Evolutionary conservation across 2,329 filamentous ascomycete species (phyloP).

Genomic region (Pseudocercospora pini-densiflorae): DNA sequence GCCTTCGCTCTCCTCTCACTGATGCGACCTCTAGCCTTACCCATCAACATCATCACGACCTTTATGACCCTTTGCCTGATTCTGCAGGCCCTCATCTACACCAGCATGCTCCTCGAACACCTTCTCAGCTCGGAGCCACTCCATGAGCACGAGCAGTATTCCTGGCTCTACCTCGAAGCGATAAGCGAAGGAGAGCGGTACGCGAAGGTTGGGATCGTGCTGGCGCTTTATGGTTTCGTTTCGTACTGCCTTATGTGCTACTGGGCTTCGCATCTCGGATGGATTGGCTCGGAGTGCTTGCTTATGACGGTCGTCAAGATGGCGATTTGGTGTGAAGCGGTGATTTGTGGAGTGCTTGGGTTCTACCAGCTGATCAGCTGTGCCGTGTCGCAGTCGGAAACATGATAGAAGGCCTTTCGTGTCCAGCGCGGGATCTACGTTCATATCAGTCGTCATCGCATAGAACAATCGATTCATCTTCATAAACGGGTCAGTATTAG

Average conservation of each 20-base stretch:
- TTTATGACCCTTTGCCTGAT: neutral
- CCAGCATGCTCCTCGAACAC: neutral
- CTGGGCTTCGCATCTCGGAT: neutral
- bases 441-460: neutral
- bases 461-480: neutral
- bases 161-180: neutral
- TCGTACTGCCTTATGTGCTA: neutral
- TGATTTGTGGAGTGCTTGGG: neutral
- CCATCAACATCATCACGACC: neutral
- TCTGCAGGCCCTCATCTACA: neutral
- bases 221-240: neutral
- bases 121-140: neutral
- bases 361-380: neutral
- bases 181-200: neutral
- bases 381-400: neutral
- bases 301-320: neutral
- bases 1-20: neutral
- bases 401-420: neutral
- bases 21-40: neutral
- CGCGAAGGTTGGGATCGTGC: neutral
- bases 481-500: neutral
- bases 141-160: neutral
- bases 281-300: neutral
- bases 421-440: neutral
- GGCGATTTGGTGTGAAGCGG: neutral